Conservation (phyloP, 805 yeast species). For the Wickerhamomyces mucosus region DNA sequence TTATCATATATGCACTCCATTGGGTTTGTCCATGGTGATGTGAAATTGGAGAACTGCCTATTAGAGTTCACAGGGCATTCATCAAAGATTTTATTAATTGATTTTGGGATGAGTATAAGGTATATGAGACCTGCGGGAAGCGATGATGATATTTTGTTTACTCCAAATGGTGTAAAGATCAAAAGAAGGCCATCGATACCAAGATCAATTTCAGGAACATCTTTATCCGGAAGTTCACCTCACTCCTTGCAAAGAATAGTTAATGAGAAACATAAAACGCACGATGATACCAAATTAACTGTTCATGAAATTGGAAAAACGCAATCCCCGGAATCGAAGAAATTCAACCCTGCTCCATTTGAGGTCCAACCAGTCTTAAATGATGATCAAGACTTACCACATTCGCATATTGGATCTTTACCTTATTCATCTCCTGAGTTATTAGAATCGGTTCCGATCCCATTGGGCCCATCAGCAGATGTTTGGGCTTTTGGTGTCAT, state of each 20-base stretch:
- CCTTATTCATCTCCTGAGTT: constrained; percentile 93
- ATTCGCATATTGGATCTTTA: constrained; percentile 73
- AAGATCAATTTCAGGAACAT: constrained; percentile 23
- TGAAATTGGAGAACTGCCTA: constrained; percentile 65
- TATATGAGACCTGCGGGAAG: constrained; percentile 9
- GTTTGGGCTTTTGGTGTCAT: constrained; percentile 88
- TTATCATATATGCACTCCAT: constrained; percentile 49
- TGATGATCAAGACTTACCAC: constrained; percentile 30
- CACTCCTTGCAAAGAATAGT: constrained; percentile 17
- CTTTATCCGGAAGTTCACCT: constrained; percentile 5
- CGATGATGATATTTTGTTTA: constrained; percentile 20
- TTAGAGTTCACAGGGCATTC: constrained; percentile 36
- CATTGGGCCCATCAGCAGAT: constrained; percentile 58
- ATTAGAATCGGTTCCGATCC: constrained; percentile 53
- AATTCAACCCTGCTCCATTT: constrained; percentile 6
- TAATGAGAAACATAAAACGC: constrained; percentile 19
- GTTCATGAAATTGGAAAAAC: constrained; percentile 2
- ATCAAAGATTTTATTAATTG: constrained; percentile 53
- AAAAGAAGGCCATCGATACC: constrained; percentile 24
- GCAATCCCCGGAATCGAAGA: constrained; percentile 1
- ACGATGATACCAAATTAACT: constrained; percentile 21
- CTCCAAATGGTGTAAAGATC: constrained; percentile 7
- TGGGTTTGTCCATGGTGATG: constrained; percentile 68
- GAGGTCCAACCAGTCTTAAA: constrained; percentile 11
- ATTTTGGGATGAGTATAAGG: constrained; percentile 72